phyloP scores from a whole-genome alignment of 768 basidiomycete species.

The Leccinum subgranulosum region DNA sequence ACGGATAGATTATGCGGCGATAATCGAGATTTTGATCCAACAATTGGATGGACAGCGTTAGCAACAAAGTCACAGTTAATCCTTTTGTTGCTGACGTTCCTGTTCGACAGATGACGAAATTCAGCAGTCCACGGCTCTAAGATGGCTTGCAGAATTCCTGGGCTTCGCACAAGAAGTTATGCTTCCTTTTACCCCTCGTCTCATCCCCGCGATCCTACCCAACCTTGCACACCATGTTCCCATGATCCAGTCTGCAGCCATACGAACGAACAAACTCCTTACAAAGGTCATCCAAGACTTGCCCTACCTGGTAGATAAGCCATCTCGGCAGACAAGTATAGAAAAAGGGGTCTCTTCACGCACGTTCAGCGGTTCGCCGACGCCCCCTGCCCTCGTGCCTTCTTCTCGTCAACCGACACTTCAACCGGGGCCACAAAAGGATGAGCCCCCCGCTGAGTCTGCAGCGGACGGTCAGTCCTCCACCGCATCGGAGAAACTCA shows the following conservation, averaged over 20 bases:
- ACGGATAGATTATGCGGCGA: constrained; percentile 83
- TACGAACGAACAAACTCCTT: constrained; percentile 82
- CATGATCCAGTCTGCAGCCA: constrained; percentile 85
- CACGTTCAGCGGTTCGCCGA: constrained; percentile 51
- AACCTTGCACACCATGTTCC: constrained; percentile 90
- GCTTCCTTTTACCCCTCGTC: constrained; percentile 89
- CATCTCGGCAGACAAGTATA: constrained; percentile 20
- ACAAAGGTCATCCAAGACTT: constrained; percentile 82
- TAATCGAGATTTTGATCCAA: constrained; percentile 88
- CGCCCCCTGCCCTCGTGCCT: constrained; percentile 42
- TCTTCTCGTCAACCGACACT: constrained; percentile 51
- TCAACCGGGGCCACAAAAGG: constrained; percentile 41
- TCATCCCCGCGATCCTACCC: constrained; percentile 89
- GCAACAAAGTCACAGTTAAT: constrained; percentile 27
- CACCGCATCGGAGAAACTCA: constrained; percentile 35
- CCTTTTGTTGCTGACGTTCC: neutral
- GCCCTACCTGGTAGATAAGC: constrained; percentile 63
- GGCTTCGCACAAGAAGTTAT: constrained; percentile 87
- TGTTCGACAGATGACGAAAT: constrained; percentile 72
- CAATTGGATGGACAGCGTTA: constrained; percentile 83
- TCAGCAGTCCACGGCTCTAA: constrained; percentile 90
- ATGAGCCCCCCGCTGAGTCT: constrained; percentile 48
- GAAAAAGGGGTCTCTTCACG: constrained; percentile 33
- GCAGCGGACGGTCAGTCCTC: constrained; percentile 31
- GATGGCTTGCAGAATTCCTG: constrained; percentile 91